A percentile compares a stretch with the other conserved stretches of the same genome.
These are phyloP conservation scores for Penicillium sp. DNA, from an alignment of 2,329 filamentous ascomycete species.

Conservation along the genomic window DNA sequence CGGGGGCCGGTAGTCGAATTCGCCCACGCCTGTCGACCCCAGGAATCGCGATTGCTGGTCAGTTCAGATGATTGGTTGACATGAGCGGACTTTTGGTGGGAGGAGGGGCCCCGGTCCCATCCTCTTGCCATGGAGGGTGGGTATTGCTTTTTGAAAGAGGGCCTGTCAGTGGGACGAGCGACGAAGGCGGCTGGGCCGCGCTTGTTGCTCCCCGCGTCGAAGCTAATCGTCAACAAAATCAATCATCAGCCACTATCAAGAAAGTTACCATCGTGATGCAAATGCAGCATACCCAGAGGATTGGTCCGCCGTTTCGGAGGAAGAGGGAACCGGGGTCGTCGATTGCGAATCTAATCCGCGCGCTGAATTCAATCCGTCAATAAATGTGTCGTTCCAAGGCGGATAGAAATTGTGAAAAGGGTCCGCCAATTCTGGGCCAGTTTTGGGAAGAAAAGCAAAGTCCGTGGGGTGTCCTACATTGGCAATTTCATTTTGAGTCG, in stretches of 20 bases:
- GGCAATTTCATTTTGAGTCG: slow-evolving; percentile 35
- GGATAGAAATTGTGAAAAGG: slow-evolving; percentile 50
- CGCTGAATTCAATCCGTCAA: slow-evolving; percentile 53
- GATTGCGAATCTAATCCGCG: slow-evolving; percentile 43
- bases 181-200: neutral
- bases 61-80: slow-evolving; percentile 50
- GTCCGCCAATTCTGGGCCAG: slow-evolving; percentile 40
- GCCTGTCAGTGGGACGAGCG: neutral
- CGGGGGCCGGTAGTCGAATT: slow-evolving; percentile 34
- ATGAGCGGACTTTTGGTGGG: slow-evolving; percentile 14
- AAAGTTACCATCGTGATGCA: too few relatives aligned
- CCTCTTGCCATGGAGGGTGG: slow-evolving; percentile 5
- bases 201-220: slow-evolving; percentile 1
- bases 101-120: neutral
- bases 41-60: slow-evolving; percentile 49
- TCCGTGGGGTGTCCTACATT: slow-evolving; percentile 38
- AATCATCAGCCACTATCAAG: too few relatives aligned
- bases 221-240: slow-evolving; percentile 2
- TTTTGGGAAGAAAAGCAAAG: slow-evolving; percentile 49
- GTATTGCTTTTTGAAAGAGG: neutral
- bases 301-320: slow-evolving; percentile 38
- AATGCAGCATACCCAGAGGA: slow-evolving; percentile 9
- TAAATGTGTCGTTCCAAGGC: slow-evolving; percentile 48
- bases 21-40: slow-evolving; percentile 47
- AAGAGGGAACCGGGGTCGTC: slow-evolving; percentile 12